Evolutionary conservation across 345 rosid species (phyloP).

Genomic region (Adansonia digitata): DNA sequence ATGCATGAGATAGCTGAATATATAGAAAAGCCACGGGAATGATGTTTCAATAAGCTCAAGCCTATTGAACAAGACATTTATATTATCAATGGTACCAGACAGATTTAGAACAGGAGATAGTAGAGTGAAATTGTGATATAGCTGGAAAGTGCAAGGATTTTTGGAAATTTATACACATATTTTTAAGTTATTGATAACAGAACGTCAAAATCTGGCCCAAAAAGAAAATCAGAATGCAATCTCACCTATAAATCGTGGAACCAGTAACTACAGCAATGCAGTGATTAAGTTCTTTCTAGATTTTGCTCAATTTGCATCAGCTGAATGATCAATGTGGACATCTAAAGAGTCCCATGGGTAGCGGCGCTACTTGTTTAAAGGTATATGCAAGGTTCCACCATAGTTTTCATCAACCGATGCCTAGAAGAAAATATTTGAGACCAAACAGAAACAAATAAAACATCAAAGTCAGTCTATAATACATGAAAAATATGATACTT

Average conservation of each 20-base stretch:
- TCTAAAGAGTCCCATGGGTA: background rate
- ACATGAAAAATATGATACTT: background rate
- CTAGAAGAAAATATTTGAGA: conserved; percentile 26
- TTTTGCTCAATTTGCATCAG: background rate
- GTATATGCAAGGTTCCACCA: conserved; percentile 62
- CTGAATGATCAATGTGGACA: conserved; percentile 1
- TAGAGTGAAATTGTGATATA: background rate
- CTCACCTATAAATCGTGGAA: background rate
- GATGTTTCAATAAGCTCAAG: background rate
- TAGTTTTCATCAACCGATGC: conserved; percentile 57
- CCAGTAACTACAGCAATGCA: background rate
- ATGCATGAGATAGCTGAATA: background rate
- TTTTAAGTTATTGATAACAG: background rate
- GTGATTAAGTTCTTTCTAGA: background rate
- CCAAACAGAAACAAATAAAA: conserved; percentile 12
- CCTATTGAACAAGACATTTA: background rate
- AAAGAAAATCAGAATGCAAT: background rate
- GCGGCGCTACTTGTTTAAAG: conserved; percentile 11
- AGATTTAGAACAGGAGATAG: background rate
- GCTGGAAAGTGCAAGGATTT: background rate
- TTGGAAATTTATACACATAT: background rate
- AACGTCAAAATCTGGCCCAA: background rate
- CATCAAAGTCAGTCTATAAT: background rate
- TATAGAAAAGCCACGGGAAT: background rate
- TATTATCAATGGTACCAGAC: background rate